Conservation (phyloP, 257 asterid genomes). For the Solanum pimpinellifolium region DNA sequence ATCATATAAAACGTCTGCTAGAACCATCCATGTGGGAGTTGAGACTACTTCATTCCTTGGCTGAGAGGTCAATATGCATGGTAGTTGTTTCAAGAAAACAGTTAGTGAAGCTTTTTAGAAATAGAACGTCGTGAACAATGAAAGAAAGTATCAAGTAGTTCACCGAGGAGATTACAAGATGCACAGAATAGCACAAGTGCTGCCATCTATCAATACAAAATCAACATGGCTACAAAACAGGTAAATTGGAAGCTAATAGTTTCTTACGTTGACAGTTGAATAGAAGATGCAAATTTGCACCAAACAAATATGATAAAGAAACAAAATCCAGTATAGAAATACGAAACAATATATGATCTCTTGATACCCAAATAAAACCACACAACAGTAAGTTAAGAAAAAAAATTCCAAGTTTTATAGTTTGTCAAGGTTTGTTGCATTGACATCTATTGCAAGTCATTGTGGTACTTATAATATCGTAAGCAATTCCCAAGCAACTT, state of each 20-base stretch:
- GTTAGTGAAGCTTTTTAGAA: not conserved
- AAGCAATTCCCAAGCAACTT: not conserved
- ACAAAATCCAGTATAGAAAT: not conserved
- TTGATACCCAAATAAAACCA: not conserved
- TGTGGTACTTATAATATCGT: not conserved
- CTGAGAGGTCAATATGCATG: not conserved
- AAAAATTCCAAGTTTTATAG: not conserved
- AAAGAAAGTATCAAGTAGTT: not conserved
- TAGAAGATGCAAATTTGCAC: not conserved
- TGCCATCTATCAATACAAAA: not conserved
- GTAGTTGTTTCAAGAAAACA: not conserved
- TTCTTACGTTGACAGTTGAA: not conserved
- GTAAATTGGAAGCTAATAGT: not conserved
- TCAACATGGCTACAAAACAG: not conserved
- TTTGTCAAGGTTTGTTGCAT: not conserved
- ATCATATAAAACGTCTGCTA: not conserved
- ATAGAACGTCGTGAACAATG: not conserved
- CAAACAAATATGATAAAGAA: not conserved
- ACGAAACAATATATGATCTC: not conserved
- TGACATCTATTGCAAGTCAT: not conserved
- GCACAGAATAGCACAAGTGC: not conserved
- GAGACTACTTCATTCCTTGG: not conserved
- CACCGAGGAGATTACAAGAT: not conserved
- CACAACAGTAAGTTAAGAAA: not conserved
- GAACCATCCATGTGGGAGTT: not conserved